These are phyloP conservation scores for Fusarium buxicola DNA, from an alignment of 2,329 filamentous ascomycete species.

Conservation along the genomic window DNA sequence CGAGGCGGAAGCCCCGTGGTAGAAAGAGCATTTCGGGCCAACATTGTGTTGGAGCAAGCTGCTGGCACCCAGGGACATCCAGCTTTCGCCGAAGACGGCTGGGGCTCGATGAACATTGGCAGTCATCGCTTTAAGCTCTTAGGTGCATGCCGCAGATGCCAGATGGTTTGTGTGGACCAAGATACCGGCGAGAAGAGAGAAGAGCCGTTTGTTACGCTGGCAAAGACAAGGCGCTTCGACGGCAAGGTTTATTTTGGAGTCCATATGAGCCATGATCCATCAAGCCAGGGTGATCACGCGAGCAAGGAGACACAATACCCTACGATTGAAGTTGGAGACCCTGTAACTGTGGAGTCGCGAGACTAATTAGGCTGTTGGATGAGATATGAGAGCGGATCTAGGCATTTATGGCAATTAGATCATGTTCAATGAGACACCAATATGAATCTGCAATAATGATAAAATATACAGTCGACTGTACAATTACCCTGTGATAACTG, in stretches of 20 bases:
- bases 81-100: slow-evolving; percentile 84
- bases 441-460: neutral
- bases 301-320: slow-evolving; percentile 44
- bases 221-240: slow-evolving; percentile 84
- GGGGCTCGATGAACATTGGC: slow-evolving; percentile 77
- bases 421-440: neutral
- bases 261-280: slow-evolving; percentile 71
- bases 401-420: slow-evolving; percentile 1
- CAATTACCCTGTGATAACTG: neutral
- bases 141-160: slow-evolving; percentile 87
- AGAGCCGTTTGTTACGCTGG: slow-evolving; percentile 89
- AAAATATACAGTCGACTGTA: neutral
- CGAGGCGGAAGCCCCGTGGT: slow-evolving; percentile 73
- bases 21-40: slow-evolving; percentile 86
- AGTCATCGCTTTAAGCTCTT: slow-evolving; percentile 74
- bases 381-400: neutral
- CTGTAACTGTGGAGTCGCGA: slow-evolving; percentile 44
- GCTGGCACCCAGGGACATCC: slow-evolving; percentile 55
- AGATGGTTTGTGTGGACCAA: slow-evolving; percentile 97
- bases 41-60: slow-evolving; percentile 76
- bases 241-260: slow-evolving; percentile 92
- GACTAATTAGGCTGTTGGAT: neutral
- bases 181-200: slow-evolving; percentile 79
- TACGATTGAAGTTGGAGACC: slow-evolving; percentile 64
- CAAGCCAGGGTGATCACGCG: neutral